Percentiles rank a stretch among this genome's conserved stretches.
Conservation (phyloP, 176 grass and related monocot genomes). For the Luzula sylvatica region DNA sequence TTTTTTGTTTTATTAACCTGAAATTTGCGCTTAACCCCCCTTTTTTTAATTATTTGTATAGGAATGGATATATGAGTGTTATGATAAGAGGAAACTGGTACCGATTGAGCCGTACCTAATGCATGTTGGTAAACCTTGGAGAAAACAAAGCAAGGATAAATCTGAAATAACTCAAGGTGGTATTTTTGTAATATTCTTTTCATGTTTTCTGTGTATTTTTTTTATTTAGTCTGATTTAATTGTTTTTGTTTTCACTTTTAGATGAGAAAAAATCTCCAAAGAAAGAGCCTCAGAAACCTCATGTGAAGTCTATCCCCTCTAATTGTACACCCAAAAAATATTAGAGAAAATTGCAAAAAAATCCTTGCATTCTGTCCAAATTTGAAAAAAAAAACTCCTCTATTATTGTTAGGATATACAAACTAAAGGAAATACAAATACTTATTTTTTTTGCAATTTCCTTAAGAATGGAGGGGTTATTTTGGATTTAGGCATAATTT, state of each 20-base stretch:
- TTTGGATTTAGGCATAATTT: too few species aligned
- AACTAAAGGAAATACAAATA: too few species aligned
- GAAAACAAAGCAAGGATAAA: constrained; percentile 34
- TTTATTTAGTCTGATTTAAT: not conserved
- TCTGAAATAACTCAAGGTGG: constrained; percentile 46
- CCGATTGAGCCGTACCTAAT: constrained; percentile 90
- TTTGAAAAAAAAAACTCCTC: too few species aligned
- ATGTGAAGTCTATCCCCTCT: constrained; percentile 26
- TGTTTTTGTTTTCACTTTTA: constrained; percentile 21
- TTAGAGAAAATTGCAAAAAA: too few species aligned
- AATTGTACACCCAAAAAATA: constrained; percentile 6
- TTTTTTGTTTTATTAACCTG: not conserved
- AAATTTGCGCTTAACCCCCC: not conserved
- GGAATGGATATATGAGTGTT: constrained; percentile 79
- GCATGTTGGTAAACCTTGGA: constrained; percentile 94
- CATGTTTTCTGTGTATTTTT: not conserved
- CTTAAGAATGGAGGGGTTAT: too few species aligned
- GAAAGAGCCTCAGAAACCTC: constrained; percentile 30
- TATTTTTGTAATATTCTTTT: not conserved
- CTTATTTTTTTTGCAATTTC: too few species aligned
- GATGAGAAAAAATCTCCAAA: constrained; percentile 27
- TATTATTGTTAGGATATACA: too few species aligned
- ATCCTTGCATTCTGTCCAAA: too few species aligned
- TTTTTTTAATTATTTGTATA: constrained; percentile 20
- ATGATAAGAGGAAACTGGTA: constrained; percentile 62